Evolutionary conservation across 1,284 basidiomycete species (phyloP).

Genomic region (Athelia psychrophila): DNA sequence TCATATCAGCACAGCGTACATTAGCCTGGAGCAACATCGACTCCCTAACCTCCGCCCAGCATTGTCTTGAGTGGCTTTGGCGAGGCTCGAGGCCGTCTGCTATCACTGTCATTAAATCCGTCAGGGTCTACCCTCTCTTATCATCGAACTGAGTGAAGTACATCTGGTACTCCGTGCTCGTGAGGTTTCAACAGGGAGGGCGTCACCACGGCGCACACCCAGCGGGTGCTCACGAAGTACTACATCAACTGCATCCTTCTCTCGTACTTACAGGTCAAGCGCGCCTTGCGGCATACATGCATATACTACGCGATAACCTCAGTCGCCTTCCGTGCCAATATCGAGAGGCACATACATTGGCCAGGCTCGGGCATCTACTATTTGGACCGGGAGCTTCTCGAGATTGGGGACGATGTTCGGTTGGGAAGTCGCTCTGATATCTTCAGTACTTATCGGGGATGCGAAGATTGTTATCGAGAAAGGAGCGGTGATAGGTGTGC

Average conservation of each 20-base stretch:
- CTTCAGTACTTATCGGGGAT: conserved; percentile 38
- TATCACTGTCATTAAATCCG: too few species aligned
- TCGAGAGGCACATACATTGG: conserved; percentile 46
- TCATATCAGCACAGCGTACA: too few species aligned
- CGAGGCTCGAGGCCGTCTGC: too few species aligned
- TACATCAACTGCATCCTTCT: conserved; percentile 37
- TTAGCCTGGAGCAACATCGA: too few species aligned
- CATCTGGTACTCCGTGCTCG: too few species aligned
- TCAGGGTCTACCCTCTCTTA: too few species aligned
- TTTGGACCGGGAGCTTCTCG: conserved; percentile 26
- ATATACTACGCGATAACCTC: conserved; percentile 42
- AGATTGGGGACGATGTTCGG: conserved; percentile 45
- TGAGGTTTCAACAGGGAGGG: conserved; percentile 36
- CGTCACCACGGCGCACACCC: conserved; percentile 21
- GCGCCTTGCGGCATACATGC: conserved; percentile 38
- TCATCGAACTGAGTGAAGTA: too few species aligned
- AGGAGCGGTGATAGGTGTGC: conserved; percentile 28
- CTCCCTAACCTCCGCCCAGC: too few species aligned
- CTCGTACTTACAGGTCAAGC: conserved; percentile 31
- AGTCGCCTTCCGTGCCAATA: conserved; percentile 39
- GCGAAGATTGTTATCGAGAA: conserved; percentile 34
- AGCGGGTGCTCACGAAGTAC: conserved; percentile 31
- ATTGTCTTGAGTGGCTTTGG: too few species aligned
- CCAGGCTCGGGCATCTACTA: conserved; percentile 43
- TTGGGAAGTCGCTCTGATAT: conserved; percentile 44